These are phyloP conservation scores for Solanum microdontum DNA, from an alignment of 257 asterid genomes.

Conservation along the genomic window DNA sequence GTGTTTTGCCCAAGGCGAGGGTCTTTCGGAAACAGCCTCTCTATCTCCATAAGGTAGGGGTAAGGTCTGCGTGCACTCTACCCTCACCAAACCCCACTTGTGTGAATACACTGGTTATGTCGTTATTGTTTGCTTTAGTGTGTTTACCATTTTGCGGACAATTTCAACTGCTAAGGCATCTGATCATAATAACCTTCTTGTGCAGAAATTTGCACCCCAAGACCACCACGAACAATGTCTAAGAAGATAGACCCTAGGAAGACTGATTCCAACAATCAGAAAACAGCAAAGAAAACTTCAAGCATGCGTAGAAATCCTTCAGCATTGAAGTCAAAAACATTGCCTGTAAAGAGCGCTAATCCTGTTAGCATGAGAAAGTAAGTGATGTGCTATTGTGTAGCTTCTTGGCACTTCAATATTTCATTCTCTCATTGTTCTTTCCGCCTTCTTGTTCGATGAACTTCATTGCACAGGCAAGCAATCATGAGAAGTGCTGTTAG, in stretches of 20 bases:
- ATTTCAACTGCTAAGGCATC: background rate
- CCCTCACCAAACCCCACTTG: background rate
- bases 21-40: background rate
- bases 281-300: constrained; percentile 54
- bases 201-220: constrained; percentile 59
- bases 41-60: background rate
- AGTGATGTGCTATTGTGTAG: background rate
- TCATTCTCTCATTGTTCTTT: background rate
- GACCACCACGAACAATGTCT: constrained; percentile 18
- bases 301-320: constrained; percentile 55
- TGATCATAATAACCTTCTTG: background rate
- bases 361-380: constrained; percentile 55
- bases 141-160: background rate
- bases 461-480: constrained; percentile 32
- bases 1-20: background rate
- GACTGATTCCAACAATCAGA: constrained; percentile 32
- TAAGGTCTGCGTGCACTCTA: background rate
- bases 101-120: background rate
- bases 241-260: constrained; percentile 4
- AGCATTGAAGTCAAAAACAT: constrained; percentile 38
- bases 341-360: constrained; percentile 32
- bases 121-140: background rate
- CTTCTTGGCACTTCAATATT: background rate
- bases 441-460: background rate
- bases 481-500: constrained; percentile 32